Conservation (phyloP, 2,329 filamentous ascomycete genomes). For the Raffaelea deltoideospora region DNA sequence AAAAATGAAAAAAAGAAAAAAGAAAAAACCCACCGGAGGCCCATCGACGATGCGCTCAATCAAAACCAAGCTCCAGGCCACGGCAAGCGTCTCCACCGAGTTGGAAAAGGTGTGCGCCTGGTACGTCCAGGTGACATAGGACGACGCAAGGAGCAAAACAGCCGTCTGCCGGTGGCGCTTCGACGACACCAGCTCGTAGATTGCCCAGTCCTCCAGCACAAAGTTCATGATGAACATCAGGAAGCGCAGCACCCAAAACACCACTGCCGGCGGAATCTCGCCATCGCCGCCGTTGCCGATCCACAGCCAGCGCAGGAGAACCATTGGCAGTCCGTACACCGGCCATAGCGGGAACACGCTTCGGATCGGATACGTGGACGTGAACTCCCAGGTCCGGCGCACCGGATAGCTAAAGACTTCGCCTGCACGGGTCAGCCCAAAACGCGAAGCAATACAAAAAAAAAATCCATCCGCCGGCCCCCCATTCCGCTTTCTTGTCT, state of each 20-base stretch:
- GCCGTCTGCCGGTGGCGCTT: conserved; percentile 57
- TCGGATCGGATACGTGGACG: conserved; percentile 71
- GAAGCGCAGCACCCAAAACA: conserved; percentile 78
- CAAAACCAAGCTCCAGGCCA: conserved; percentile 85
- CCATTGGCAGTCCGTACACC: conserved; percentile 86
- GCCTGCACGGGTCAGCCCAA: conserved; percentile 42
- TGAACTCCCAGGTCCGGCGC: conserved; percentile 91
- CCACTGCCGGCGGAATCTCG: conserved; percentile 64
- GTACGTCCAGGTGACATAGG: conserved; percentile 97
- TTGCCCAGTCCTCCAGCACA: conserved; percentile 92
- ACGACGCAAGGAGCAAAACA: conserved; percentile 77
- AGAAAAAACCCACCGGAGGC: conserved; percentile 40
- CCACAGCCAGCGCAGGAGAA: conserved; percentile 83
- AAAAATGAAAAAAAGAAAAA: conserved; percentile 11
- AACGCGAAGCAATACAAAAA: no score
- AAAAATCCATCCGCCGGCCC: conserved; percentile 5
- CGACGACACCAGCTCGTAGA: conserved; percentile 76
- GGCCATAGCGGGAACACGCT: conserved; percentile 96
- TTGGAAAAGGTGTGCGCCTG: conserved; percentile 98
- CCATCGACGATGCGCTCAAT: conserved; percentile 72
- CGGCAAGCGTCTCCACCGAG: conserved; percentile 82
- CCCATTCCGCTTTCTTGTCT: no score
- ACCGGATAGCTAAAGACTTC: conserved; percentile 87
- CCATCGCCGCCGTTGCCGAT: conserved; percentile 65
- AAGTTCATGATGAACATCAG: conserved; percentile 94